phyloP scores from a whole-genome alignment of 768 basidiomycete species.

The Filobasidium wieringae region DNA sequence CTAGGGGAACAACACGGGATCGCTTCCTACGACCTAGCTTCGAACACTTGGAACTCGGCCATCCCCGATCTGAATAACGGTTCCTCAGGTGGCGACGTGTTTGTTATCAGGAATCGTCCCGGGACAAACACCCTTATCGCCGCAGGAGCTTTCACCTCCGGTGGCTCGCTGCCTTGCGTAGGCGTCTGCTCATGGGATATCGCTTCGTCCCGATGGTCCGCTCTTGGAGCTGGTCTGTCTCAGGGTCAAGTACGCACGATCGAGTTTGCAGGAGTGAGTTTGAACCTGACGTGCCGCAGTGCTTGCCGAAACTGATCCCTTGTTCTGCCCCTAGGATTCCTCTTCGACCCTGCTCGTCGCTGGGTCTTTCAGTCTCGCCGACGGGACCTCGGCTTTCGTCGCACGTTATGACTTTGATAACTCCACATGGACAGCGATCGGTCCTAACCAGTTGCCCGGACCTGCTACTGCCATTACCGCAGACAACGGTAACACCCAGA shows the following conservation, averaged over 20 bases:
- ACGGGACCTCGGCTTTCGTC: conserved; percentile 57
- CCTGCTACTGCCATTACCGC: conserved; percentile 81
- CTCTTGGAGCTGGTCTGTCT: conserved; percentile 60
- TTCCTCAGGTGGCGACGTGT: conserved; percentile 38
- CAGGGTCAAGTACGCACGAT: conserved; percentile 69
- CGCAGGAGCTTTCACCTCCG: conserved; percentile 74
- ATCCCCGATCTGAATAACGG: conserved; percentile 46
- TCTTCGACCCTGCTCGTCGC: conserved; percentile 67
- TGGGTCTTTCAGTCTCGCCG: conserved; percentile 61
- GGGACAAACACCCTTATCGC: conserved; percentile 47
- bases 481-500: conserved; percentile 64
- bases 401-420: conserved; percentile 62
- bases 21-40: conserved; percentile 63
- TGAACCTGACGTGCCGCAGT: too few species aligned
- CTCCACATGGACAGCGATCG: conserved; percentile 53
- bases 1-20: conserved; percentile 53
- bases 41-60: conserved; percentile 52
- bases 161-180: conserved; percentile 61
- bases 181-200: conserved; percentile 69
- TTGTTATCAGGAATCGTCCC: conserved; percentile 7
- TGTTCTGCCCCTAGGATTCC: too few species aligned
- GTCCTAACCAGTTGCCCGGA: conserved; percentile 54
- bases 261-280: conserved; percentile 66
- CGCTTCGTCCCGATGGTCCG: conserved; percentile 59
- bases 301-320: too few species aligned